phyloP scores from a whole-genome alignment of 352 stramenopile genomes.

The Phytophthora agathidicida region DNA sequence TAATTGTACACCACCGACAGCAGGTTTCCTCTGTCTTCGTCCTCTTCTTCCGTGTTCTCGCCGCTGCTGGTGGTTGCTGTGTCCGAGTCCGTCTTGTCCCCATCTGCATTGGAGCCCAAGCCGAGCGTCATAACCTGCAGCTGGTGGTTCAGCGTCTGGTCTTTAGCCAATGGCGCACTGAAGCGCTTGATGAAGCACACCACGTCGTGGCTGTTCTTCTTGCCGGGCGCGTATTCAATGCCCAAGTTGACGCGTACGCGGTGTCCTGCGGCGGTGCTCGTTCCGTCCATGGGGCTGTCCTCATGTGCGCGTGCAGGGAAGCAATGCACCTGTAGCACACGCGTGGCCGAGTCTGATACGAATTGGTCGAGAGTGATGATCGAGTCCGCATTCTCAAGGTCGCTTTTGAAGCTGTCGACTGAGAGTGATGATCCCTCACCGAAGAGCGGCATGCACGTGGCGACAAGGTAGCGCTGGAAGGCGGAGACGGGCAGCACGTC shows the following conservation, averaged over 20 bases:
- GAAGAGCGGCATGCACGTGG: slow-evolving; percentile 73
- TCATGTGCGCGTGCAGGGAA: slow-evolving; percentile 39
- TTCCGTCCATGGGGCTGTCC: slow-evolving; percentile 30
- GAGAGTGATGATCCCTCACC: slow-evolving; percentile 50
- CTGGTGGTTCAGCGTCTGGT: slow-evolving; percentile 80
- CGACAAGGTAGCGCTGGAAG: slow-evolving; percentile 68
- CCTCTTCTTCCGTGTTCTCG: slow-evolving; percentile 69
- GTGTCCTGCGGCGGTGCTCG: slow-evolving; percentile 30
- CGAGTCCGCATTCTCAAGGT: slow-evolving; percentile 41
- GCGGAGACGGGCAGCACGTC: slow-evolving; percentile 50
- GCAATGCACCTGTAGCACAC: slow-evolving; percentile 82
- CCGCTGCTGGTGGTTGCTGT: slow-evolving; percentile 41
- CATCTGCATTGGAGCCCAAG: slow-evolving; percentile 49
- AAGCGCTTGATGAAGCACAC: slow-evolving; percentile 91
- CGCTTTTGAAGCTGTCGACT: slow-evolving; percentile 47
- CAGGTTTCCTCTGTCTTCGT: slow-evolving; percentile 69
- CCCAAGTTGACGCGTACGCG: slow-evolving; percentile 77
- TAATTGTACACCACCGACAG: slow-evolving; percentile 90
- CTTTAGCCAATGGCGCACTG: slow-evolving; percentile 65
- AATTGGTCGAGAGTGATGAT: slow-evolving; percentile 75
- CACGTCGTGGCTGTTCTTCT: slow-evolving; percentile 72
- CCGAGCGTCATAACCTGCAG: slow-evolving; percentile 90
- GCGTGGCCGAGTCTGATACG: slow-evolving; percentile 55
- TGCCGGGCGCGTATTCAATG: slow-evolving; percentile 71
- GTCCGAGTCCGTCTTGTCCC: slow-evolving; percentile 31